phyloP scores from a whole-genome alignment of 495 filamentous ascomycete genomes.

The Xylaria bambusicola region DNA sequence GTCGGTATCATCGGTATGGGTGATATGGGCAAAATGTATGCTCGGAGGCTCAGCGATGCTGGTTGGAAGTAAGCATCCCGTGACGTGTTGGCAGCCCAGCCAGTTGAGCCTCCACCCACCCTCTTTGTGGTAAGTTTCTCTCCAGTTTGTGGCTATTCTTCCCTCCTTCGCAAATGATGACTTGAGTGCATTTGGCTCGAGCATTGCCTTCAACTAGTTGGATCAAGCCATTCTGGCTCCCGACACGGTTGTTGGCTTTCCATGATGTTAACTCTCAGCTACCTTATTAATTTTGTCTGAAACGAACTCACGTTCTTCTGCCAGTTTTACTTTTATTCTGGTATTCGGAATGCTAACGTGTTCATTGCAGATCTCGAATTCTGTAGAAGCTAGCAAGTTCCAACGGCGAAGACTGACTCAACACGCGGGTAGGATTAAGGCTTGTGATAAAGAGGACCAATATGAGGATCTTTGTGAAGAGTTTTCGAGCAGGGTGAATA shows the following conservation, averaged over 20 bases:
- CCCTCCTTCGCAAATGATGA: constrained; percentile 71
- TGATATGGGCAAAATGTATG: constrained; percentile 99
- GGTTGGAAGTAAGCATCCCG: constrained; percentile 83
- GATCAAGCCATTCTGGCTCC: constrained; percentile 41
- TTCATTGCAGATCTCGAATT: constrained; percentile 14
- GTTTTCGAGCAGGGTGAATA: constrained; percentile 68
- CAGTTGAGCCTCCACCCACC: constrained; percentile 22
- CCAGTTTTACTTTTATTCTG: constrained; percentile 16
- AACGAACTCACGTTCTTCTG: constrained; percentile 20
- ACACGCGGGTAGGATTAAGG: constrained; percentile 70
- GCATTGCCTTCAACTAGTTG: constrained; percentile 60
- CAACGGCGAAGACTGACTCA: constrained; percentile 14
- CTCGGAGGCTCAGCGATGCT: constrained; percentile 77
- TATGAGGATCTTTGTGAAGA: constrained; percentile 74
- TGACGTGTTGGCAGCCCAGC: constrained; percentile 11
- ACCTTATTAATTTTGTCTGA: constrained; percentile 93
- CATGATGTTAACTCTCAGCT: constrained; percentile 98
- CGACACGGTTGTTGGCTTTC: constrained; percentile 53
- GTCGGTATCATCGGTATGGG: constrained; percentile 98
- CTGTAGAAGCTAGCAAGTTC: constrained; percentile 13
- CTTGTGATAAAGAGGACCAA: constrained; percentile 87
- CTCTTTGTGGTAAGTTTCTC: constrained; percentile 26
- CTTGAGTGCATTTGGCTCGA: constrained; percentile 99
- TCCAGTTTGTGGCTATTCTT: constrained; percentile 24
- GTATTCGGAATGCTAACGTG: constrained; percentile 21